A percentile compares a stretch with the other conserved stretches of the same genome.
phyloP scores from a whole-genome alignment of 306 rosid species.

The Sesbania bispinosa region DNA sequence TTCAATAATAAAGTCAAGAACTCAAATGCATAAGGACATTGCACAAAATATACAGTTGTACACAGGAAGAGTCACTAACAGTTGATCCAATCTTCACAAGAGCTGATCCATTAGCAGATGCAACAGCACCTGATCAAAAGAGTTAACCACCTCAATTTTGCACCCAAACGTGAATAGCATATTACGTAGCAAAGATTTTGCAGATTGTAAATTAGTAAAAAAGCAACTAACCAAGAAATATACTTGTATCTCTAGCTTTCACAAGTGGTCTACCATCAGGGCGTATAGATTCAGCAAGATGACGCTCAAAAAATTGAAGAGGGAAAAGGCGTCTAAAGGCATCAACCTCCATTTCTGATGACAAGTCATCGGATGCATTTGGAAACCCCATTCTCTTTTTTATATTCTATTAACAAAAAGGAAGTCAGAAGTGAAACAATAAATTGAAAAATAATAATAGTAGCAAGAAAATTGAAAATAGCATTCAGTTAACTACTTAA shows the following conservation, averaged over 20 bases:
- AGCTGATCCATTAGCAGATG: slow-evolving; percentile 78
- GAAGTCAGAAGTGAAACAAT: too few species aligned
- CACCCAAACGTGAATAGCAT: not conserved
- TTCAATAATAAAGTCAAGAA: not conserved
- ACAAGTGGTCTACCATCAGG: slow-evolving; percentile 72
- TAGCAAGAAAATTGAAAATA: too few species aligned
- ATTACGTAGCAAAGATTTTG: not conserved
- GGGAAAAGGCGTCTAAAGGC: slow-evolving; percentile 82
- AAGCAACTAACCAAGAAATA: slow-evolving; percentile 62
- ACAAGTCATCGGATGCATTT: slow-evolving; percentile 56
- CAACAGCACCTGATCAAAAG: slow-evolving; percentile 58
- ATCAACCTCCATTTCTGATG: slow-evolving; percentile 70
- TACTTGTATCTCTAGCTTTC: slow-evolving; percentile 65
- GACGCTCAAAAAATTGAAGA: slow-evolving; percentile 65
- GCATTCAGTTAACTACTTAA: too few species aligned
- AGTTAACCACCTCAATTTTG: slow-evolving; percentile 14
- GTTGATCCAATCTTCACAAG: slow-evolving; percentile 81
- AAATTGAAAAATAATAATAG: too few species aligned
- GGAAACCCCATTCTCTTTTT: slow-evolving; percentile 45
- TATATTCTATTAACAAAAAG: not conserved
- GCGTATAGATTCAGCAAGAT: slow-evolving; percentile 63
- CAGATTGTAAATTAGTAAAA: too few species aligned
- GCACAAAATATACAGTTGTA: not conserved
- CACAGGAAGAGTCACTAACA: slow-evolving; percentile 38
- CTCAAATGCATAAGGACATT: not conserved